Percentiles rank a stretch among this genome's conserved stretches.
Conservation (phyloP, 1,139 yeast species). For the Taphrina communis region DNA sequence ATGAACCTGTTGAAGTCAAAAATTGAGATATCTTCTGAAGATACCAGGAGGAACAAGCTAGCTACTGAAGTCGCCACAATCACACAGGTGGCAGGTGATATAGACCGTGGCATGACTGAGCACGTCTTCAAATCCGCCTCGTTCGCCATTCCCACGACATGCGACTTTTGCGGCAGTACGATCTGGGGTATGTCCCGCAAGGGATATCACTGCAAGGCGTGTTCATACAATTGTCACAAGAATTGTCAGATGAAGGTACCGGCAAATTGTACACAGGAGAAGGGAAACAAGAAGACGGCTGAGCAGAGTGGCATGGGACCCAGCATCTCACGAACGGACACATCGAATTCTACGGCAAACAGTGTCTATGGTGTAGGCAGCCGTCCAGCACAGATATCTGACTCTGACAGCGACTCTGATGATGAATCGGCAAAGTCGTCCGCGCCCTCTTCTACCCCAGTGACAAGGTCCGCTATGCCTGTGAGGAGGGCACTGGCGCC, state of each 20-base stretch:
- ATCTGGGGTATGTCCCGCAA: constrained; percentile 49
- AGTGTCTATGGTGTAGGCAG: constrained; percentile 27
- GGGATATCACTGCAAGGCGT: constrained; percentile 47
- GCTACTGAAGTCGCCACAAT: constrained; percentile 92
- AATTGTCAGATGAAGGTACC: constrained; percentile 49
- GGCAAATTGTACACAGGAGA: constrained; percentile 46
- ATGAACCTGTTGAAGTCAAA: constrained; percentile 62
- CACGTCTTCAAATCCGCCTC: constrained; percentile 48
- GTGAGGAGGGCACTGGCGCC: constrained; percentile 39
- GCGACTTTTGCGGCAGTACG: constrained; percentile 46
- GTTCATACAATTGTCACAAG: constrained; percentile 48
- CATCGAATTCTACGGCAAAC: constrained; percentile 22
- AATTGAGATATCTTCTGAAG: constrained; percentile 71
- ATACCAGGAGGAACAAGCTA: constrained; percentile 70
- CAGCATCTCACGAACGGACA: constrained; percentile 21
- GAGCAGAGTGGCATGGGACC: constrained; percentile 36
- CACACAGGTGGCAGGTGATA: constrained; percentile 81
- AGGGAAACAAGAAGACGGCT: constrained; percentile 39
- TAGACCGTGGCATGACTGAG: constrained; percentile 47
- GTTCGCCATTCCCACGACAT: constrained; percentile 48
- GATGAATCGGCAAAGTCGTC: constrained; percentile 26
- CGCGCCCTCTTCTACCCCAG: constrained; percentile 45
- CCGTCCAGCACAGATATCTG: constrained; percentile 5
- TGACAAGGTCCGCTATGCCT: constrained; percentile 18
- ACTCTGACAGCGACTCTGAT: constrained; percentile 15